Evolutionary conservation across 305 asterid genomes (phyloP).

Genomic region (Fraxinus baroniana): DNA sequence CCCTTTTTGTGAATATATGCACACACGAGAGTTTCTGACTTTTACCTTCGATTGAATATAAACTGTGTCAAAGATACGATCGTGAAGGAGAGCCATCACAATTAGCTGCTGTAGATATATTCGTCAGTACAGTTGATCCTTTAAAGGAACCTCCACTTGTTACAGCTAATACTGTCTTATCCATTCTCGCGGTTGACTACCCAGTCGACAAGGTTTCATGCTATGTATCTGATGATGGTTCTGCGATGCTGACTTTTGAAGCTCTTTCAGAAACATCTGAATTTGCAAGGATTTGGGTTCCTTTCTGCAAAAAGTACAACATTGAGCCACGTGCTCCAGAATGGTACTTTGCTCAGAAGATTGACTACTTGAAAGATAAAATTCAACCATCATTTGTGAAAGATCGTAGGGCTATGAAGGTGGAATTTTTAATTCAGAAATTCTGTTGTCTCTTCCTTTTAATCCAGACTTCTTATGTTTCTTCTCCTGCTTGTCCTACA

Average conservation of each 20-base stretch:
- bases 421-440: slow-evolving; percentile 11
- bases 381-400: slow-evolving; percentile 93
- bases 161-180: slow-evolving; percentile 94
- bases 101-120: slow-evolving; percentile 98
- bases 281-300: slow-evolving; percentile 97
- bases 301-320: slow-evolving; percentile 83
- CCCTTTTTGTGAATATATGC: slow-evolving; percentile 9
- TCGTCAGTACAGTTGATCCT: slow-evolving; percentile 99
- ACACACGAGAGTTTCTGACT: slow-evolving; percentile 1
- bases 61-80: slow-evolving; percentile 64
- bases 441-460: neutral
- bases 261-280: slow-evolving; percentile 96
- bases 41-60: slow-evolving; percentile 21
- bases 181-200: slow-evolving; percentile 97
- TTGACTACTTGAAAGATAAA: slow-evolving; percentile 93
- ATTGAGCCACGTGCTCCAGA: slow-evolving; percentile 99
- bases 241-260: slow-evolving; percentile 97
- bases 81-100: slow-evolving; percentile 99
- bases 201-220: slow-evolving; percentile 98
- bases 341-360: slow-evolving; percentile 93
- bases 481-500: slow-evolving; percentile 21
- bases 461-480: slow-evolving; percentile 1
- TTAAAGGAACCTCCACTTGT: slow-evolving; percentile 99
- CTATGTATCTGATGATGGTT: slow-evolving; percentile 97
- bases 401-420: slow-evolving; percentile 99